These are phyloP conservation scores for Leccinellum rugosiceps DNA, from an alignment of 768 basidiomycete species.

Conservation along the genomic window DNA sequence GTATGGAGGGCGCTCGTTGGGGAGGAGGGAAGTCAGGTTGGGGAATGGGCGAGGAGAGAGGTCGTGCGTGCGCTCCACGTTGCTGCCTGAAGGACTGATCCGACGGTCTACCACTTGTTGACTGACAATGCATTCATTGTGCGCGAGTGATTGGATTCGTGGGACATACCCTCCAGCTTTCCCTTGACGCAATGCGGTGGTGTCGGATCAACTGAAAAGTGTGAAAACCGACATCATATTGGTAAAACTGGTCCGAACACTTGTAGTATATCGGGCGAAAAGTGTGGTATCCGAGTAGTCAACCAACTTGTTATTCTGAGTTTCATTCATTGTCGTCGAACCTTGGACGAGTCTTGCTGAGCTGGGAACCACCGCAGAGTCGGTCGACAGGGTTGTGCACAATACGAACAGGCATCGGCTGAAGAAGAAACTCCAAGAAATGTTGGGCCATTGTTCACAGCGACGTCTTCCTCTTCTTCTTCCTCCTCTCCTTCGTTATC, in stretches of 20 bases:
- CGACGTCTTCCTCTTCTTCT: conserved; percentile 40
- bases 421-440: neutral
- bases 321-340: conserved; percentile 6
- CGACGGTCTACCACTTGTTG: no score
- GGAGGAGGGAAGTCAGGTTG: no score
- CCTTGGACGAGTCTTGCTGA: conserved; percentile 21
- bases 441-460: conserved; percentile 36
- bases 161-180: no score
- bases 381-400: conserved; percentile 56
- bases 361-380: conserved; percentile 37
- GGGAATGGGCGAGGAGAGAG: no score
- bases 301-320: no score
- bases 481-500: conserved; percentile 27
- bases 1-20: neutral
- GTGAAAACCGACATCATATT: no score
- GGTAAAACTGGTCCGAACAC: no score
- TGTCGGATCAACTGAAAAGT: no score
- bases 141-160: neutral
- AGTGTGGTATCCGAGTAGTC: neutral
- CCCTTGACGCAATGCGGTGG: no score
- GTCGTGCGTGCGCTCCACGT: conserved; percentile 1
- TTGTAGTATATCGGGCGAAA: neutral
- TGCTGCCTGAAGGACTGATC: neutral
- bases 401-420: conserved; percentile 60
- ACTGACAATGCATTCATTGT: no score